Evolutionary conservation across 306 rosid genomes (phyloP), one percentile per base, ranked within the genome.

Genomic region (Cucurbita pepo): DNA sequence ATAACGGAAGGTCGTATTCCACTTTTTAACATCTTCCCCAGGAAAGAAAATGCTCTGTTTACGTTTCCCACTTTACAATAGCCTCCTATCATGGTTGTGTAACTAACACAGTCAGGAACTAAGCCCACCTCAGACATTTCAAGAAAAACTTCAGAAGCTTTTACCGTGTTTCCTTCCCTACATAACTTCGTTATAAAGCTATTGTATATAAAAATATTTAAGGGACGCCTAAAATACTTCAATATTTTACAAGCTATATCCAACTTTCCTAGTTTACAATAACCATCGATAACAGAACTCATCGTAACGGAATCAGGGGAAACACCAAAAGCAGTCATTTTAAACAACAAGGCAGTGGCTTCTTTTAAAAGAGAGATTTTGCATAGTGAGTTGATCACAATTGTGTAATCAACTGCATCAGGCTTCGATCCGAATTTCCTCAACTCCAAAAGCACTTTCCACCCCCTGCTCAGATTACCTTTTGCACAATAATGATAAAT

Each of bases 291-390:
- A 74, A 79, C 19, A 50, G 85, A 78, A 76, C 80, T 76, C 69
- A 78, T 25, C 14, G 72, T 54, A 30, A 82, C 82, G 0, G 63
- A 59, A 82, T 82, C 82, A 48, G 82, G 78, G 37, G 76, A 78
- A 36, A 82, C 71, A 76, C 80, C 73, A 54, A 76, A 72, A 22
- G 47, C 76, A 14, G 48, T 52, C 73, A 72, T 82, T 81, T 82
- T 82, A 75, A 82, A 78, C 73, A 82, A 76, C 43, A 82, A 22
- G 18, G 76, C 37, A 11, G 85, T 72, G 56, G 85, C 85, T 75
- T 64, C 82, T 57, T 63, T 75, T 16, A 67, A 15, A 57, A 59
- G 64, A 78, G 77, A 75, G 41, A 54, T 64, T 56, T 59, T 82
- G 71, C 82, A 82, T 18, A 82, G 85, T 25, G 75, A 64, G 67